Evolutionary conservation across 2,329 filamentous ascomycete genomes (phyloP).

Genomic region (Fusarium tjaetaba): DNA sequence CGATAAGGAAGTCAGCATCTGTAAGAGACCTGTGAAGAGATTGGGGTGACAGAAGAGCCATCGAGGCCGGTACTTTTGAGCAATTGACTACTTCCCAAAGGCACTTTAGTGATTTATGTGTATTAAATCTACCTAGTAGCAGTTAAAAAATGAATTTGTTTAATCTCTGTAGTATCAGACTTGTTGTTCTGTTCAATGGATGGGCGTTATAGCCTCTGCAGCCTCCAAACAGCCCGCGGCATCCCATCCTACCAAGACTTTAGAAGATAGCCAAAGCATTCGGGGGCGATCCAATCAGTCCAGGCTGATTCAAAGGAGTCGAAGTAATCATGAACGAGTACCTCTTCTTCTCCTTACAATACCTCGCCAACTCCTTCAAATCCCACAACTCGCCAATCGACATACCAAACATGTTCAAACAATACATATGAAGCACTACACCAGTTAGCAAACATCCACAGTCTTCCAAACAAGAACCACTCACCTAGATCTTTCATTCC

Average conservation of each 20-base stretch:
- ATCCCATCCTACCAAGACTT: no score
- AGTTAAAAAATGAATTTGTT: accelerated
- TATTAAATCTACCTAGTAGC: accelerated
- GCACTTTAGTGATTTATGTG: accelerated
- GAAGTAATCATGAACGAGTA: slow-evolving; percentile 73
- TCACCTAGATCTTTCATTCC: slow-evolving; percentile 51
- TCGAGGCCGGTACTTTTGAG: neutral
- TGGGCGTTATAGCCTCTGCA: neutral
- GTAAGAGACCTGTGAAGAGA: neutral
- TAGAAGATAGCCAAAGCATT: slow-evolving; percentile 41
- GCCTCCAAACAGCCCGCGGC: accelerated
- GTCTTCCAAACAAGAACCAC: accelerated
- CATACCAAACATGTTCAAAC: slow-evolving; percentile 63
- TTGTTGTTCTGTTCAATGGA: neutral
- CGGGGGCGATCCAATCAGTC: slow-evolving; percentile 28
- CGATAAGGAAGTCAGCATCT: neutral
- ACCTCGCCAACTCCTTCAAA: slow-evolving; percentile 61
- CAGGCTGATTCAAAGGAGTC: slow-evolving; percentile 58
- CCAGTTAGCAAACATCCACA: neutral
- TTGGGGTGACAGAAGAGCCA: neutral
- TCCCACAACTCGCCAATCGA: slow-evolving; percentile 66
- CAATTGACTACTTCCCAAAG: neutral
- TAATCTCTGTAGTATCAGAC: neutral
- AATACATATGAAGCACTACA: slow-evolving; percentile 58
- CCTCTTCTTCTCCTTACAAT: slow-evolving; percentile 61